Conservation (phyloP, 2,329 filamentous ascomycete species). For the Aspergillus terreus region DNA sequence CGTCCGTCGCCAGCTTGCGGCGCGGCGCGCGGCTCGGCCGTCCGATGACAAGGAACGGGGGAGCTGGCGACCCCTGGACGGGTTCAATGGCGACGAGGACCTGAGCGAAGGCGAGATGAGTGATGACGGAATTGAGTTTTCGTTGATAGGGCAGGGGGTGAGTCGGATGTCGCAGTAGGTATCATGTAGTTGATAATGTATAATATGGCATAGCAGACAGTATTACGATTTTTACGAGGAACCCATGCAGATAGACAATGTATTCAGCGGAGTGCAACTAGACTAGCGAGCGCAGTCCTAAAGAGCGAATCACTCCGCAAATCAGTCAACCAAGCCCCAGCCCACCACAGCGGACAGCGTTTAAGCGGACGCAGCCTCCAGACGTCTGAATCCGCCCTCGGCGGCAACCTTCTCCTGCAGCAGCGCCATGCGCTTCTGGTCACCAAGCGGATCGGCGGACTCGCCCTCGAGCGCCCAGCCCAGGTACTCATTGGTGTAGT, state of each 20-base stretch:
- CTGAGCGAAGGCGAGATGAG: conserved; percentile 12
- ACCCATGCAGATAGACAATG: too few species aligned
- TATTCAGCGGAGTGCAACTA: too few species aligned
- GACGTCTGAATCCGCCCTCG: conserved; percentile 56
- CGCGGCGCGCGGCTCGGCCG: not conserved
- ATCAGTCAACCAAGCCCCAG: too few species aligned
- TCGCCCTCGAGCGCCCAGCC: conserved; percentile 63
- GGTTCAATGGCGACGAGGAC: conserved; percentile 6
- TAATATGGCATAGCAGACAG: too few species aligned
- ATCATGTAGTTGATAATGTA: too few species aligned
- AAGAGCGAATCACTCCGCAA: too few species aligned
- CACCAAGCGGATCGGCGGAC: conserved; percentile 63
- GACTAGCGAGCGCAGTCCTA: not conserved
- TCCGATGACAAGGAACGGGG: conserved; percentile 2
- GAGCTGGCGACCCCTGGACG: conserved; percentile 4
- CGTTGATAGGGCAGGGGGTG: conserved; percentile 7
- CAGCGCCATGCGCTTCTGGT: conserved; percentile 70
- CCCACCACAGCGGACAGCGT: too few species aligned
- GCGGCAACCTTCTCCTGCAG: conserved; percentile 65
- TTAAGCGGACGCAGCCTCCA: conserved; percentile 27
- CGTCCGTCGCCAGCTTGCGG: not conserved
- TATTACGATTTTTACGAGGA: too few species aligned
- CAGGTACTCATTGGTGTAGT: conserved; percentile 72
- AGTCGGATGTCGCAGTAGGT: too few species aligned
- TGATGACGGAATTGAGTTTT: conserved; percentile 10